Conservation (phyloP, 192 early-diverging fungal species). For the Coemansia sp. region DNA sequence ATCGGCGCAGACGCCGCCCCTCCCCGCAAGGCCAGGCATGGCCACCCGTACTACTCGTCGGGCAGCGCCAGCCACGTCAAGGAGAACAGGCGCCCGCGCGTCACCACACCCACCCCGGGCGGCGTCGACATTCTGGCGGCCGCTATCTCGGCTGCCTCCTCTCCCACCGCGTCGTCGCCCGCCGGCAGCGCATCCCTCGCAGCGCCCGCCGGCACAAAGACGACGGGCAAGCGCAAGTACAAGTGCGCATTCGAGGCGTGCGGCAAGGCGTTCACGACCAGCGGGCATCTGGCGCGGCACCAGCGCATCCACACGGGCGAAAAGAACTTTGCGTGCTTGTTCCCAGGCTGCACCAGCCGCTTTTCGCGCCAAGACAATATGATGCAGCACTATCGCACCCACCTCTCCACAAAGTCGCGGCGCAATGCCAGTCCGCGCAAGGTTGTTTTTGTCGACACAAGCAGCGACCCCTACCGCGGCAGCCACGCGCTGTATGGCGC, state of each 20-base stretch:
- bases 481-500: constrained; percentile 21
- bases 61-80: neutral
- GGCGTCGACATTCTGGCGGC: no score
- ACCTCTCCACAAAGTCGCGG: constrained; percentile 66
- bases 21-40: no score
- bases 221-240: constrained; percentile 66
- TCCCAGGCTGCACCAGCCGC: constrained; percentile 64
- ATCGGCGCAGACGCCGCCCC: no score
- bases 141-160: neutral
- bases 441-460: constrained; percentile 31
- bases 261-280: constrained; percentile 78
- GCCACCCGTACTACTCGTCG: neutral
- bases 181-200: neutral
- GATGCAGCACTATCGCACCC: constrained; percentile 84
- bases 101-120: no score
- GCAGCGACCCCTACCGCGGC: constrained; percentile 25
- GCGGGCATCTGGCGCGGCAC: constrained; percentile 79
- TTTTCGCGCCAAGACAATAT: constrained; percentile 84
- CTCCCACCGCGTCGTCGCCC: constrained; percentile 4
- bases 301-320: constrained; percentile 81
- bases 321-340: constrained; percentile 68
- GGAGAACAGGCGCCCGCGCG: no score
- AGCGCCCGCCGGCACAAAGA: constrained; percentile 18
- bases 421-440: constrained; percentile 23
- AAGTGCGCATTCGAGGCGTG: constrained; percentile 61